Percentiles rank a stretch among this genome's conserved stretches.
Conservation (phyloP, 2,329 filamentous ascomycete genomes). For the Exophiala sp. region DNA sequence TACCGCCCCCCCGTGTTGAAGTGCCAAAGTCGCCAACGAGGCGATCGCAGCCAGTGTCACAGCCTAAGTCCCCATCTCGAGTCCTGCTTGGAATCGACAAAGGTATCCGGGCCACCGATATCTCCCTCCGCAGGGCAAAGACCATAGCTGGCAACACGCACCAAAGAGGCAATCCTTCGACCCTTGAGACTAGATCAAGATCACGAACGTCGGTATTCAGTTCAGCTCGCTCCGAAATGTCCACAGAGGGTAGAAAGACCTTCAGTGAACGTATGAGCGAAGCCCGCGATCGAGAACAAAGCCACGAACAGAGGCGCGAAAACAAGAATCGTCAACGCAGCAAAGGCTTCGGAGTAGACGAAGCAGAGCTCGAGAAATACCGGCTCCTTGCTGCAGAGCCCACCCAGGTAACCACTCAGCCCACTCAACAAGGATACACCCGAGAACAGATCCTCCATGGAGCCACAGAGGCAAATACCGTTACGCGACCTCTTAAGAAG, state of each 20-base stretch:
- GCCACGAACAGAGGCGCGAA: constrained; percentile 38
- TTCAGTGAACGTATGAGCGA: constrained; percentile 86
- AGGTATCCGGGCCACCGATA: constrained; percentile 71
- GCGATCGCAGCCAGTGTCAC: constrained; percentile 44
- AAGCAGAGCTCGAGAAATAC: constrained; percentile 42
- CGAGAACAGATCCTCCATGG: constrained; percentile 57
- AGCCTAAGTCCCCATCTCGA: constrained; percentile 72
- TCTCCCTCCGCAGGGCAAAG: constrained; percentile 73
- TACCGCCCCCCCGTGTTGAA: constrained; percentile 51
- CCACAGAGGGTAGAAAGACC: constrained; percentile 44
- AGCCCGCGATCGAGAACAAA: constrained; percentile 48
- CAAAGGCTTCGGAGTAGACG: constrained; percentile 42
- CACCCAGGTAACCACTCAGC: constrained; percentile 33
- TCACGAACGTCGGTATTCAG: constrained; percentile 26
- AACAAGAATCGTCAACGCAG: constrained; percentile 39
- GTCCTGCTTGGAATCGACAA: constrained; percentile 86
- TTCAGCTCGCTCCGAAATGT: constrained; percentile 24
- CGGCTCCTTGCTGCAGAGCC: constrained; percentile 38
- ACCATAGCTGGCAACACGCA: constrained; percentile 16
- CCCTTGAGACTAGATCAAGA: constrained; percentile 6
- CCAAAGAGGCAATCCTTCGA: constrained; percentile 1
- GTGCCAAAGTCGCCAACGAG: constrained; percentile 71
- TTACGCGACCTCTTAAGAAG: constrained; percentile 13
- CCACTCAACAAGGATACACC: constrained; percentile 53
- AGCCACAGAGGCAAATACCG: constrained; percentile 29